Percentiles rank a stretch among this genome's conserved stretches.
Conservation (phyloP, 148 eudicot genomes). For the Pharnaceum exiguum region DNA sequence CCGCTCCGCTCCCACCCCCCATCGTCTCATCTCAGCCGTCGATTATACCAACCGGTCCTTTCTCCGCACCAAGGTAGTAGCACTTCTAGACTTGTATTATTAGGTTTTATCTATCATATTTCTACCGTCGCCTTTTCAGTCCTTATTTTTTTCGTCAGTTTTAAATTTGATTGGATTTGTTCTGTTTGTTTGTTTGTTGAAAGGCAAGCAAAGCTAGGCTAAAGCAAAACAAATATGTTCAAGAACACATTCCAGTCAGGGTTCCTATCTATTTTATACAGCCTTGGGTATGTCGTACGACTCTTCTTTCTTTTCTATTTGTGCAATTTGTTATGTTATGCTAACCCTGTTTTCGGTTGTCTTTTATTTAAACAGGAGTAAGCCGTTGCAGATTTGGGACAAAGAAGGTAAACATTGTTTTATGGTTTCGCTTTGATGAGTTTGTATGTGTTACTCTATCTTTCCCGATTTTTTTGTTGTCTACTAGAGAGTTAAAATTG, state of each 20-base stretch:
- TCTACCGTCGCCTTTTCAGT: no score
- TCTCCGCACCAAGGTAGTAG: no score
- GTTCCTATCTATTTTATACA: conserved; percentile 79
- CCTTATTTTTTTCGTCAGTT: neutral
- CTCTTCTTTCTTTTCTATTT: neutral
- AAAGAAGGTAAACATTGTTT: conserved; percentile 62
- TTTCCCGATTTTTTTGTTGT: neutral
- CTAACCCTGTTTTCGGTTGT: neutral
- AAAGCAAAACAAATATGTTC: no score
- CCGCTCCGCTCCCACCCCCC: no score
- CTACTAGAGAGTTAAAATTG: no score
- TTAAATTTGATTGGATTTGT: neutral
- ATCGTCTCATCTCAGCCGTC: no score
- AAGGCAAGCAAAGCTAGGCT: conserved; percentile 25
- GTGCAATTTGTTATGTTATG: neutral
- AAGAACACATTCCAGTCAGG: conserved; percentile 97
- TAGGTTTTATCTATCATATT: no score
- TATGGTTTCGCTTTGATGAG: neutral
- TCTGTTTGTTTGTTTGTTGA: neutral
- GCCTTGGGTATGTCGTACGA: conserved; percentile 63
- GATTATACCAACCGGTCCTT: no score
- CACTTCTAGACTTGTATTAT: no score
- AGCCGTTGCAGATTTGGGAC: conserved; percentile 98
- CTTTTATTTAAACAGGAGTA: conserved; percentile 56
- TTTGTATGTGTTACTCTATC: neutral